Evolutionary conservation across 202 grass and related monocot species (phyloP).

Genomic region (Zoysia matrella): DNA sequence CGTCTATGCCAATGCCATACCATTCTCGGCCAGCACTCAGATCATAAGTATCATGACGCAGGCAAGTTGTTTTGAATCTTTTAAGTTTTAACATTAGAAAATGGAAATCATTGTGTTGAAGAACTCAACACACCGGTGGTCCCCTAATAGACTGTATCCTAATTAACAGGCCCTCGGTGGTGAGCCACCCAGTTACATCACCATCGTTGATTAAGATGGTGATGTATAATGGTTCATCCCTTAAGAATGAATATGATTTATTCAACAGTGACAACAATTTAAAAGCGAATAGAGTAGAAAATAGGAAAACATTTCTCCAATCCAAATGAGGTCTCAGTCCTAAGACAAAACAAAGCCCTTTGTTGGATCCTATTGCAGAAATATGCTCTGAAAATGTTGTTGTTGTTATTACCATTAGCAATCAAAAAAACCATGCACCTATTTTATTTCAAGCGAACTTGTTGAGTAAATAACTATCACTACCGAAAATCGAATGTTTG

Average conservation of each 20-base stretch:
- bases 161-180: not conserved
- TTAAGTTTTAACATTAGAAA: not conserved
- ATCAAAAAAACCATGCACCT: no score
- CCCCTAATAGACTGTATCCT: no score
- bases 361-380: not conserved
- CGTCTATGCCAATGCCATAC: conserved; percentile 64
- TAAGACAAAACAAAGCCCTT: not conserved
- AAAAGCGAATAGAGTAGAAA: no score
- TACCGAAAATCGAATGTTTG: no score
- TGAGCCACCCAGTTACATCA: not conserved
- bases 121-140: not conserved
- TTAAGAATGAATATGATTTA: not conserved
- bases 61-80: conserved; percentile 13
- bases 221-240: not conserved
- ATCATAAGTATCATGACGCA: conserved; percentile 49
- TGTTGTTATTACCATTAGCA: no score
- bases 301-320: no score
- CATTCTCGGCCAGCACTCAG: conserved; percentile 48
- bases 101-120: not conserved
- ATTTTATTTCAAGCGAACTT: no score
- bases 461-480: no score
- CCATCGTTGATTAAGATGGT: no score
- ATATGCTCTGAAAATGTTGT: not conserved
- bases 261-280: not conserved
- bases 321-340: not conserved